Conservation (phyloP, 257 asterid species). For the Vinca minor region DNA sequence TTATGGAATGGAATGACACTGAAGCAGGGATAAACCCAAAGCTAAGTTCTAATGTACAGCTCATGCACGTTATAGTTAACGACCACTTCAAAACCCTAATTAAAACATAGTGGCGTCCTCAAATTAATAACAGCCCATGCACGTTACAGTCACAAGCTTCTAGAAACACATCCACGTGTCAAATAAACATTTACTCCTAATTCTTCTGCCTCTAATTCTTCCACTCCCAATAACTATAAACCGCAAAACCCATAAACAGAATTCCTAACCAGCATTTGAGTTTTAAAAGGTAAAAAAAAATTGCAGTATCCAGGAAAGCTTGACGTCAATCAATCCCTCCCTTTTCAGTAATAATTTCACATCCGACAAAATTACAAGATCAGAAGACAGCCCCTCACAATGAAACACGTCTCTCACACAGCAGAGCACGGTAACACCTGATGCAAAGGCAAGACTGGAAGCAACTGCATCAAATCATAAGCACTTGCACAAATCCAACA, state of each 20-base stretch:
- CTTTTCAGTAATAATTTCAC: not conserved
- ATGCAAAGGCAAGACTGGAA: too few species aligned
- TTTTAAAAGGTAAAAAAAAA: not conserved
- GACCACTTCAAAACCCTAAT: not conserved
- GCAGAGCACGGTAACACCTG: not conserved
- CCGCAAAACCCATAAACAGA: not conserved
- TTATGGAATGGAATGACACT: not conserved
- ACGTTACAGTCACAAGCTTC: not conserved
- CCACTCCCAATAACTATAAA: not conserved
- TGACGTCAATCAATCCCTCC: not conserved
- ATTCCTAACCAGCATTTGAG: not conserved
- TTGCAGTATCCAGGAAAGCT: not conserved
- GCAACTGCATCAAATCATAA: not conserved
- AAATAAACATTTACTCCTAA: not conserved
- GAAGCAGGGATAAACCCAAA: not conserved
- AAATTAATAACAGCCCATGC: not conserved
- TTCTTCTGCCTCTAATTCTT: not conserved
- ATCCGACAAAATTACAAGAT: not conserved
- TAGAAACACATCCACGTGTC: not conserved
- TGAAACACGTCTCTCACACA: not conserved
- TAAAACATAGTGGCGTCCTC: not conserved
- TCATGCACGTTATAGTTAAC: not conserved
- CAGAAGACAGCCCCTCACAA: not conserved
- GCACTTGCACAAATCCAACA: not conserved
- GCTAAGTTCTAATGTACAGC: not conserved